Evolutionary conservation across 2,329 filamentous ascomycete genomes (phyloP), one percentile per base, ranked within the genome.

Genomic region (Hypoxylon sp.): DNA sequence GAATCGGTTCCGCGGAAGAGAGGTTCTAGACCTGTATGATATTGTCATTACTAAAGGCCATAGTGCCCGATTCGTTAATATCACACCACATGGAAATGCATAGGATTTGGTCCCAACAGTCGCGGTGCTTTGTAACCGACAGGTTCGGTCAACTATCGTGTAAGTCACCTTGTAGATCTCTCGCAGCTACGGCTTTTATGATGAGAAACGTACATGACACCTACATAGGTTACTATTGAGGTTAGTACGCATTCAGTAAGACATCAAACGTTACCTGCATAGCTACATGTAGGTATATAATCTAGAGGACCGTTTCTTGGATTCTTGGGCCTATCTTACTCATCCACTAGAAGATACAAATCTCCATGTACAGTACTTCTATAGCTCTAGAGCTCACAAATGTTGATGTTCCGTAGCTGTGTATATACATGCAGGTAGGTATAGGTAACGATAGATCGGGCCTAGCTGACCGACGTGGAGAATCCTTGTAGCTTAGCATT

Each of bases 381-480:
- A 29, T 6, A 31, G 3, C n/a, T 21, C 11, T 21, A 15, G 7
- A 6, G 24, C 24, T 27, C 24, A 27, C 24, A 3, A 27, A 27
- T 27, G 5, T 27, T 27, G 24, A 27, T 5, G 24, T 27, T 27
- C 24, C 24, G 24, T 44, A 4, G 8, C 35, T n/a, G 19, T n/a
- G 19, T 54, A 42, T 8, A n/a, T 37, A 37, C 3, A 11, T 57
- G 35, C 17, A 37, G 8, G 31, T 37, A 48, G 13, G 21, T 48
- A 47, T 31, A 29, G 27, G 6, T 35, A 3, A n/a, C 35, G 17
- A 44, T 39, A 51, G 56, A 53, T 65, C 61, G 62, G 62, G 19
- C 31, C 54, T 29, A 39, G 19, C 31, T 39, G 21, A 35, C 57
- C 53, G 57, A 66, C 63, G 29, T 66, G 63, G 57, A 53, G 63